A percentile compares a stretch with the other conserved stretches of the same genome.
phyloP scores from a whole-genome alignment of 2,329 filamentous ascomycete species.

The Cladosporium sp. region DNA sequence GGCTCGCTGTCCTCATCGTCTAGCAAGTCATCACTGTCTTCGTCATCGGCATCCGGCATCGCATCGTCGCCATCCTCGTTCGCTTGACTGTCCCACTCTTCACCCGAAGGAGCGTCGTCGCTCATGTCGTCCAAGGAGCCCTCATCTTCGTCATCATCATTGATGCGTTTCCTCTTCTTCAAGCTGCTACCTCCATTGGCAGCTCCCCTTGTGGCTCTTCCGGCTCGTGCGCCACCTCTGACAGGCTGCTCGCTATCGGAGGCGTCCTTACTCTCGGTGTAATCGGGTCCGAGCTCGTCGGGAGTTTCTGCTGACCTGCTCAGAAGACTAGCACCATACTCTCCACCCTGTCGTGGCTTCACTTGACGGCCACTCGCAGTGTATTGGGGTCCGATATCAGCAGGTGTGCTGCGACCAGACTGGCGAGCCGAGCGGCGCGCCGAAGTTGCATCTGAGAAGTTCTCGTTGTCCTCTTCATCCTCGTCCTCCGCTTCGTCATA shows the following conservation, averaged over 20 bases:
- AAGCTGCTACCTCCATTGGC: conserved; percentile 30
- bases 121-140: conserved; percentile 58
- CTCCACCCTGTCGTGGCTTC: conserved; percentile 61
- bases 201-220: conserved; percentile 40
- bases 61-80: conserved; percentile 17
- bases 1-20: conserved; percentile 15
- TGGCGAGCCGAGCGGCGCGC: conserved; percentile 65
- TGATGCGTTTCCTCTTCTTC: conserved; percentile 49
- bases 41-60: conserved; percentile 15
- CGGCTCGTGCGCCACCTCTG: conserved; percentile 43
- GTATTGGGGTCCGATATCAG: conserved; percentile 65
- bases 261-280: conserved; percentile 34
- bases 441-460: conserved; percentile 68
- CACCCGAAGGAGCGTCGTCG: conserved; percentile 57
- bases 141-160: conserved; percentile 57
- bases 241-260: conserved; percentile 48
- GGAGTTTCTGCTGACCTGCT: conserved; percentile 52
- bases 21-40: conserved; percentile 4
- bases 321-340: conserved; percentile 64
- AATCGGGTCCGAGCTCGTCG: conserved; percentile 35
- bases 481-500: conserved; percentile 86
- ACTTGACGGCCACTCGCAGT: conserved; percentile 90
- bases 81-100: conserved; percentile 54
- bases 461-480: conserved; percentile 60
- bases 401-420: conserved; percentile 66